Percentiles rank a stretch among this genome's conserved stretches.
phyloP scores from a whole-genome alignment of 2,329 filamentous ascomycete genomes.

The Aspergillus vadensis region DNA sequence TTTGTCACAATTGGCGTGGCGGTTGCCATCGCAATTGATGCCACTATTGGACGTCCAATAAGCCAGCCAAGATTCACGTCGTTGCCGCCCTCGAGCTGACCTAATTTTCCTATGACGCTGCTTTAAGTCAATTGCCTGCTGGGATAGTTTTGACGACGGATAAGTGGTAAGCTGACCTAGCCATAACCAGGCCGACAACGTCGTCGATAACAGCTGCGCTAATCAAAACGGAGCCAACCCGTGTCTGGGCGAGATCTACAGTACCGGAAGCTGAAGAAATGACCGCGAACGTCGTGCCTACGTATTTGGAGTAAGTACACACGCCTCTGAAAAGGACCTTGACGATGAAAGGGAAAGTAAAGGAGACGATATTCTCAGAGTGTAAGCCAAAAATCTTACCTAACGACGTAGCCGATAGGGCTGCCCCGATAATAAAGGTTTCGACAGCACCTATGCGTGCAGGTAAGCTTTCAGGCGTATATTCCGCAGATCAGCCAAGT shows the following conservation, averaged over 20 bases:
- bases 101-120: slow-evolving; percentile 37
- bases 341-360: too few species aligned
- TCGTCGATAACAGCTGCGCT: slow-evolving; percentile 53
- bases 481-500: background rate
- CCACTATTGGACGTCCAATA: slow-evolving; percentile 44
- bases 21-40: slow-evolving; percentile 39
- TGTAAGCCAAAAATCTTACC: slow-evolving; percentile 15
- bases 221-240: slow-evolving; percentile 48
- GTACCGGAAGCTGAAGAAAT: slow-evolving; percentile 33
- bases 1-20: slow-evolving; percentile 40
- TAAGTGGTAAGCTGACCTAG: slow-evolving; percentile 21
- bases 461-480: too few species aligned
- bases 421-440: slow-evolving; percentile 35
- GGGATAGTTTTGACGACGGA: slow-evolving; percentile 2
- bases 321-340: too few species aligned
- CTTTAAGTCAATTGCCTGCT: too few species aligned
- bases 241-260: slow-evolving; percentile 47
- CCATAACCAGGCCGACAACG: slow-evolving; percentile 47
- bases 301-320: too few species aligned
- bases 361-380: too few species aligned
- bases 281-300: slow-evolving; percentile 31
- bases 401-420: slow-evolving; percentile 34
- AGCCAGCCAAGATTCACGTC: slow-evolving; percentile 39
- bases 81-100: slow-evolving; percentile 20
- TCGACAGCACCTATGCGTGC: slow-evolving; percentile 29